A percentile compares a stretch with the other conserved stretches of the same genome.
These are phyloP conservation scores for Amanita rimosa DNA, from an alignment of 768 basidiomycete species.

Conservation along the genomic window DNA sequence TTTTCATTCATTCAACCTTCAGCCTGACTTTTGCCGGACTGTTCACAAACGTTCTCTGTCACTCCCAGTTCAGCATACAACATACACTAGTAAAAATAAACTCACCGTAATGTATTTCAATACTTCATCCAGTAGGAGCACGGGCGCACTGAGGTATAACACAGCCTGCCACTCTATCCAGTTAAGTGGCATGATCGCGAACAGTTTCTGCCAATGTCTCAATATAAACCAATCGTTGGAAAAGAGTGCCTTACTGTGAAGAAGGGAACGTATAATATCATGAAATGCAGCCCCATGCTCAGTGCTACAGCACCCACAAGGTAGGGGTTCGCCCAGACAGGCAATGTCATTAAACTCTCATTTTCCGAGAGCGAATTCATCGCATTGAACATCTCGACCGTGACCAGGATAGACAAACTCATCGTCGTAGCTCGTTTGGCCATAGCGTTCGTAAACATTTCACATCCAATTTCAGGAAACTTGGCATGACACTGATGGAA, in stretches of 20 bases:
- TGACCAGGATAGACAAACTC: conserved; percentile 92
- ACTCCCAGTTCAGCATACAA: background rate
- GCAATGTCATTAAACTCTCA: conserved; percentile 80
- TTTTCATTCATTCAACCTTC: conserved; percentile 24
- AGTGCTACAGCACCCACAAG: conserved; percentile 81
- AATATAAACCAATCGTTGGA: conserved; percentile 1
- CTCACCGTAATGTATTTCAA: conserved; percentile 77
- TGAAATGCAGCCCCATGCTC: conserved; percentile 89
- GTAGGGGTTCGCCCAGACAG: conserved; percentile 92
- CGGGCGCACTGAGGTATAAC: conserved; percentile 76
- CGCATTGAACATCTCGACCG: conserved; percentile 94
- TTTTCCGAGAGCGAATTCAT: conserved; percentile 99
- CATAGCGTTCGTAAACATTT: conserved; percentile 89
- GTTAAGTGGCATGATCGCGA: conserved; percentile 90
- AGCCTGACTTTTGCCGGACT: conserved; percentile 26
- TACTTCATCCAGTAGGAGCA: conserved; percentile 81
- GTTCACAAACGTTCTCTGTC: conserved; percentile 37
- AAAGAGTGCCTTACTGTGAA: conserved; percentile 57
- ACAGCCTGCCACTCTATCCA: conserved; percentile 95
- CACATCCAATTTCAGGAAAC: conserved; percentile 90
- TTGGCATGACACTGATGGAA: conserved; percentile 82
- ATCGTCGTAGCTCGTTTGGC: conserved; percentile 87
- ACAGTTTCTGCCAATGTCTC: conserved; percentile 44
- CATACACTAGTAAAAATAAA: background rate
- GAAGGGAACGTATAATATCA: conserved; percentile 95